These are phyloP conservation scores for Cyclanthera cordifolia DNA, from an alignment of 306 rosid genomes.

Conservation along the genomic window DNA sequence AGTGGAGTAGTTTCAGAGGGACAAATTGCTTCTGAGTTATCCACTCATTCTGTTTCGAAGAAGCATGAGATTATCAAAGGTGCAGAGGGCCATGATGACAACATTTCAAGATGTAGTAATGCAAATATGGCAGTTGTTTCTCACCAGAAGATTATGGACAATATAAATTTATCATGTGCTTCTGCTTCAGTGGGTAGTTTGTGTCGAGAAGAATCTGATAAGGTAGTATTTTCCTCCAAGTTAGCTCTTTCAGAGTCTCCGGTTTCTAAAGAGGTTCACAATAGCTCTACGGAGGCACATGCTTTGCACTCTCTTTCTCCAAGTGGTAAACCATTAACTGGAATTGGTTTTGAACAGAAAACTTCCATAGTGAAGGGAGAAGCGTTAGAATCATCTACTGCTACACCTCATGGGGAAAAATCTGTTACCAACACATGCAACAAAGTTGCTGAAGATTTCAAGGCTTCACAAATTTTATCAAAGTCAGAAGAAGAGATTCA, in stretches of 20 bases:
- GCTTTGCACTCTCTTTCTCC: slow-evolving; percentile 12
- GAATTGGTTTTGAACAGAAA: slow-evolving; percentile 15
- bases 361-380: slow-evolving; percentile 19
- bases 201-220: slow-evolving; percentile 34
- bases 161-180: slow-evolving; percentile 23
- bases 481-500: slow-evolving; percentile 39
- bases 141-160: slow-evolving; percentile 29
- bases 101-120: slow-evolving; percentile 42
- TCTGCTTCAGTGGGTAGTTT: slow-evolving; percentile 41
- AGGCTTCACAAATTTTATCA: slow-evolving; percentile 19
- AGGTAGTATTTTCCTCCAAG: slow-evolving; percentile 28
- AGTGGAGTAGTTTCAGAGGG: slow-evolving; percentile 18
- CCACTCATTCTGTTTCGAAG: slow-evolving; percentile 14
- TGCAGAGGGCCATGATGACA: slow-evolving; percentile 48
- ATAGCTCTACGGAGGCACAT: slow-evolving; percentile 28
- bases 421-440: slow-evolving; percentile 18
- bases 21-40: slow-evolving; percentile 16
- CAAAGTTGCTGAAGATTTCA: slow-evolving; percentile 21
- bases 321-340: slow-evolving; percentile 8
- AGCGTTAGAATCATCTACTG: slow-evolving; percentile 17
- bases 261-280: slow-evolving; percentile 27
- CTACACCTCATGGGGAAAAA: slow-evolving; percentile 28
- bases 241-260: slow-evolving; percentile 28
- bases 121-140: slow-evolving; percentile 22
- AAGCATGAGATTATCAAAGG: slow-evolving; percentile 30